A percentile compares a stretch with the other conserved stretches of the same genome.
phyloP scores from a whole-genome alignment of 495 filamentous ascomycete genomes.

The Haplographium delicatum region DNA sequence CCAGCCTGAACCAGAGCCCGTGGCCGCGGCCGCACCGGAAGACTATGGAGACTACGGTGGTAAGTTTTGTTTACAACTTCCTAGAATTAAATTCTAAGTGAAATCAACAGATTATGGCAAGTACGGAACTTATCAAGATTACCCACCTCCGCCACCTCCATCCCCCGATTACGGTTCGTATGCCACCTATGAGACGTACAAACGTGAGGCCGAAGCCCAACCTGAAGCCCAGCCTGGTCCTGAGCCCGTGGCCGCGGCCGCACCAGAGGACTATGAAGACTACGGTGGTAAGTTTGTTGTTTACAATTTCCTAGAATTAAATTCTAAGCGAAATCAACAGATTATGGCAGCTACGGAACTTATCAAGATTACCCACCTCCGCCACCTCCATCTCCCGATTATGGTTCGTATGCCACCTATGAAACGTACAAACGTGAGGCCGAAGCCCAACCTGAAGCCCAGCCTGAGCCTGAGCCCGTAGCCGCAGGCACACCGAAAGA shows the following conservation, averaged over 20 bases:
- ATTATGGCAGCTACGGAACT: conserved; percentile 6
- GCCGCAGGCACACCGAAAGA: neutral
- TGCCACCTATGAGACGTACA: neutral
- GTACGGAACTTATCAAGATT: conserved; percentile 7
- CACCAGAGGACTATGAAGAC: neutral
- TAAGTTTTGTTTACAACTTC: neutral
- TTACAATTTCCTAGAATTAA: neutral
- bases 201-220: neutral
- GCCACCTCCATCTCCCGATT: neutral
- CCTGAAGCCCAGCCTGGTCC: neutral
- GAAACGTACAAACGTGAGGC: neutral
- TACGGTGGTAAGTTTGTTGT: neutral
- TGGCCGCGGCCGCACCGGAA: neutral
- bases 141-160: neutral
- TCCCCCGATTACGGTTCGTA: neutral
- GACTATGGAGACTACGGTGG: conserved; percentile 9
- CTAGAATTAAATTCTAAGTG: neutral
- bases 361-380: conserved; percentile 7
- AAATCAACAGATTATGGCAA: neutral
- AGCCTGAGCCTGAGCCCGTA: neutral
- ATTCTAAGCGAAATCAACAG: neutral
- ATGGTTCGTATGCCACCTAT: neutral
- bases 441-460: neutral
- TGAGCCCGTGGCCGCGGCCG: too few relatives aligned
- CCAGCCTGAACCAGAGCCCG: conserved; percentile 8